Percentiles rank a stretch among this genome's conserved stretches.
Evolutionary conservation across 1,284 basidiomycete species (phyloP).

Genomic region (Sanghuangporus weigelae): DNA sequence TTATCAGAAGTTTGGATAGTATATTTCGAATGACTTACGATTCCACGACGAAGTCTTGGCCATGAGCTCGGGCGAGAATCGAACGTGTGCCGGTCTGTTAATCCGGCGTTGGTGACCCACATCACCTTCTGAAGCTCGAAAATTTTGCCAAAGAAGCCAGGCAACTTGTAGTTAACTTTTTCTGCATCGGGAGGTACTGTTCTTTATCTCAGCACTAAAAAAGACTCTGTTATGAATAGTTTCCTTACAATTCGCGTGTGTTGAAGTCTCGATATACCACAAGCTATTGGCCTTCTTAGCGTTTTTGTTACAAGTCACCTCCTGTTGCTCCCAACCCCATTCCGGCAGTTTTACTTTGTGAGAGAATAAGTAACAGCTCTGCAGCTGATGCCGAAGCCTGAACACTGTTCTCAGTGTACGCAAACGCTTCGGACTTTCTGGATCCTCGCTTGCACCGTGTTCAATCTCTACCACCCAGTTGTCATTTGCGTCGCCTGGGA

Average conservation of each 20-base stretch:
- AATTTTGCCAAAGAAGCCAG: constrained; percentile 89
- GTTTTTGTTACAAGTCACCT: constrained; percentile 98
- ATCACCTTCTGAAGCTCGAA: constrained; percentile 90
- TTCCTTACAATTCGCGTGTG: constrained; percentile 69
- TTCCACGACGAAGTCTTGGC: constrained; percentile 88
- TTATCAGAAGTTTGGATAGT: not conserved
- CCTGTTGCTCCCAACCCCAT: constrained; percentile 98
- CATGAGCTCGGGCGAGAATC: constrained; percentile 90
- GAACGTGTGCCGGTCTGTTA: constrained; percentile 92
- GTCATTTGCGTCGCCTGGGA: constrained; percentile 87
- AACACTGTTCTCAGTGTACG: constrained; percentile 83
- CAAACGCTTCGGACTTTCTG: constrained; percentile 64
- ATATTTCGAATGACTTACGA: constrained; percentile 53
- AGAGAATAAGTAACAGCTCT: constrained; percentile 95
- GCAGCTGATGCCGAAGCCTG: constrained; percentile 79
- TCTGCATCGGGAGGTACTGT: constrained; percentile 66
- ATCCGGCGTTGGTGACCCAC: constrained; percentile 96
- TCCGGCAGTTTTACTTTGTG: constrained; percentile 97
- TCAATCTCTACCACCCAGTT: constrained; percentile 94
- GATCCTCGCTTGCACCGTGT: constrained; percentile 59
- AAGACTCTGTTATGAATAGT: not conserved
- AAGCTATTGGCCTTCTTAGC: constrained; percentile 86
- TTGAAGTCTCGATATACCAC: constrained; percentile 92
- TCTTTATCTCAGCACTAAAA: constrained; percentile 8
- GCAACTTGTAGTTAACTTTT: constrained; percentile 85